Conservation (phyloP, 1,139 yeast genomes). For the Saccharomyces hybrid region DNA sequence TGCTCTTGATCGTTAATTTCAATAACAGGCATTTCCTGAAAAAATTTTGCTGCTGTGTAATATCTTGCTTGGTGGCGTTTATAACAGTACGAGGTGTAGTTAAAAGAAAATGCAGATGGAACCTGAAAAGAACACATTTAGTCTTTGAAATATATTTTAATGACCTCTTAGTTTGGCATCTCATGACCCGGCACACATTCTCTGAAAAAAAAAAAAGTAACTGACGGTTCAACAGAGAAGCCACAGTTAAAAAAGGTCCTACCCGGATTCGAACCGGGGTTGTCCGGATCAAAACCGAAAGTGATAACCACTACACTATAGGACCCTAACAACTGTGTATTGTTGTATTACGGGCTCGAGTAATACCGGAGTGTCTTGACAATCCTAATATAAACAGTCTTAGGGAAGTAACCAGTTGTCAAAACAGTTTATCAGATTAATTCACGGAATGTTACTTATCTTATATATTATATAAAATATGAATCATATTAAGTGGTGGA, state of each 20-base stretch:
- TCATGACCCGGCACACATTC: background rate
- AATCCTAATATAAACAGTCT: no score
- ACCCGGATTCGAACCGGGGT: constrained; percentile 97
- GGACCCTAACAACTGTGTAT: constrained; percentile 1
- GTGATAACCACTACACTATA: constrained; percentile 64
- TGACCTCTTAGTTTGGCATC: background rate
- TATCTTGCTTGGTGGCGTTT: background rate
- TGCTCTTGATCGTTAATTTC: constrained; percentile 78
- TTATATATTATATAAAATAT: no score
- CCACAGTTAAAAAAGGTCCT: constrained; percentile 45
- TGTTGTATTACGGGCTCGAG: background rate
- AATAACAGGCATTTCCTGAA: constrained; percentile 53
- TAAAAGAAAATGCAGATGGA: background rate
- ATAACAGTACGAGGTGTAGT: background rate
- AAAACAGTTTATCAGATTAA: no score
- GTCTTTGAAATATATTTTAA: background rate
- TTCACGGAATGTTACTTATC: no score
- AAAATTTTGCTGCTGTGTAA: background rate
- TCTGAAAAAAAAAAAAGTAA: background rate
- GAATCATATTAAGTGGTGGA: no score
- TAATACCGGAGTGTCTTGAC: no score
- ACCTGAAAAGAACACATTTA: background rate
- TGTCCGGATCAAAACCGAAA: constrained; percentile 69
- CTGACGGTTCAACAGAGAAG: background rate
- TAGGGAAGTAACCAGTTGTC: no score